phyloP scores from a whole-genome alignment of 176 grass and related monocot species.

The Bothriochloa decipiens region DNA sequence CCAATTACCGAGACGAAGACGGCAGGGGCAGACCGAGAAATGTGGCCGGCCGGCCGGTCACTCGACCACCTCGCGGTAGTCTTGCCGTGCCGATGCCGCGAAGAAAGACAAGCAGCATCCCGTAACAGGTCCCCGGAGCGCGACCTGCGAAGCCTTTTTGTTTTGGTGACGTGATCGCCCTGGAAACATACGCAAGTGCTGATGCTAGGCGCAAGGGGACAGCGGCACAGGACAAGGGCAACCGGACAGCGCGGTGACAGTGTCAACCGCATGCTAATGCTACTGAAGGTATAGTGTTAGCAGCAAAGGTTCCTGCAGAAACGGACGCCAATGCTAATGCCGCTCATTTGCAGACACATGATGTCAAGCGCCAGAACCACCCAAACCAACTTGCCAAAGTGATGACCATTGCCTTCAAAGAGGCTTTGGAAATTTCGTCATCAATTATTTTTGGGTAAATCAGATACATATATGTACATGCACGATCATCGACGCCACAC shows the following conservation, averaged over 20 bases:
- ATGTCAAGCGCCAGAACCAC: neutral
- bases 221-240: constrained; percentile 18
- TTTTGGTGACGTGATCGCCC: constrained; percentile 53
- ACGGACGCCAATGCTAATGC: neutral
- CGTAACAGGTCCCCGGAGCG: neutral
- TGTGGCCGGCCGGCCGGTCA: neutral
- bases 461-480: constrained; percentile 50
- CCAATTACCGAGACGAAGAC: no score
- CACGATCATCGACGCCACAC: neutral
- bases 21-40: no score
- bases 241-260: constrained; percentile 12
- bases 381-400: neutral
- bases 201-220: constrained; percentile 40
- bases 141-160: constrained; percentile 11
- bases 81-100: neutral
- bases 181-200: constrained; percentile 42
- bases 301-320: no score
- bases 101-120: constrained; percentile 45
- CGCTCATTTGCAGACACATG: no score
- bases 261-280: neutral
- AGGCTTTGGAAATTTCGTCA: neutral
- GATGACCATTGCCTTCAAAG: neutral
- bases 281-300: no score
- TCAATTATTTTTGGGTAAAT: constrained; percentile 20
- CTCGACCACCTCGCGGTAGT: neutral